phyloP scores from a whole-genome alignment of 2,329 filamentous ascomycete species.

The Aspergillus transmontanensis region DNA sequence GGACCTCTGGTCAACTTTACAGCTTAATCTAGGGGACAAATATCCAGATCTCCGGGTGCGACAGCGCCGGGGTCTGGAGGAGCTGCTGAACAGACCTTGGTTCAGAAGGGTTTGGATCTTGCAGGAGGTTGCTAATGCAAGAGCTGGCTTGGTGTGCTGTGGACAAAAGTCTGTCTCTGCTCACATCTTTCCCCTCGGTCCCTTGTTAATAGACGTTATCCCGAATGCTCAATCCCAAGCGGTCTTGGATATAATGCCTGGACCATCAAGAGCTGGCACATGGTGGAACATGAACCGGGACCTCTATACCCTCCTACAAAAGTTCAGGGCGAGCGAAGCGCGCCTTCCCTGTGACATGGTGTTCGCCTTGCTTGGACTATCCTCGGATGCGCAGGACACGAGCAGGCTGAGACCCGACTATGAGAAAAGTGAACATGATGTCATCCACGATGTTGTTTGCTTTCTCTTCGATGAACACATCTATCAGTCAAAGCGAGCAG shows the following conservation, averaged over 20 bases:
- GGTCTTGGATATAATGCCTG: background rate
- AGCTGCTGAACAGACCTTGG: background rate
- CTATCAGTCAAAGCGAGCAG: background rate
- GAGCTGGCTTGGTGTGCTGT: background rate
- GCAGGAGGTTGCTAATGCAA: background rate
- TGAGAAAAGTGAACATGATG: accelerated
- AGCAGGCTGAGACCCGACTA: background rate
- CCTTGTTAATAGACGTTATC: accelerated
- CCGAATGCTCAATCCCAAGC: background rate
- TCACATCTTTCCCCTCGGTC: background rate
- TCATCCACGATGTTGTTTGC: background rate
- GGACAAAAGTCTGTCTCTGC: background rate
- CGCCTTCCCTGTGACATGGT: background rate
- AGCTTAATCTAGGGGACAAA: accelerated
- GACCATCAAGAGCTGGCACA: background rate
- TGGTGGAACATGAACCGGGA: background rate
- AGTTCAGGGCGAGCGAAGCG: background rate
- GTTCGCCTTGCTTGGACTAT: background rate
- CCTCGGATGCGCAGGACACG: background rate
- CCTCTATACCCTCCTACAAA: background rate
- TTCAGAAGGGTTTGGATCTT: background rate
- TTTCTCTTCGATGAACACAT: background rate
- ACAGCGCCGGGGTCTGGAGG: background rate
- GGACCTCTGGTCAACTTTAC: background rate
- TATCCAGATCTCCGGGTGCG: accelerated